These are phyloP conservation scores for Ilex asprella DNA, from an alignment of 257 asterid species.

Conservation along the genomic window DNA sequence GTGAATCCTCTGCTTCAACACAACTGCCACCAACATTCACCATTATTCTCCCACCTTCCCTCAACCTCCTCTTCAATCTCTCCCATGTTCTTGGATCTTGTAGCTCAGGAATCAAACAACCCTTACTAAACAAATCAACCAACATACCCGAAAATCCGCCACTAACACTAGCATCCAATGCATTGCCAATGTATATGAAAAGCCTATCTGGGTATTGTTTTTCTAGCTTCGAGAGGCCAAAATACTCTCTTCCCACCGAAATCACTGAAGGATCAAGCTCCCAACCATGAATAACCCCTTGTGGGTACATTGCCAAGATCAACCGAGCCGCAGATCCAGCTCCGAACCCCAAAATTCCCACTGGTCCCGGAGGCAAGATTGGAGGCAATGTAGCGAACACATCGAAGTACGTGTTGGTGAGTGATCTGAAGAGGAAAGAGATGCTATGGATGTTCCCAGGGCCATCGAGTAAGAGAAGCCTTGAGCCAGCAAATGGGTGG, in stretches of 20 bases:
- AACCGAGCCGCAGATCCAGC: constrained; percentile 74
- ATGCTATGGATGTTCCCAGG: constrained; percentile 99
- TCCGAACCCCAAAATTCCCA: constrained; percentile 83
- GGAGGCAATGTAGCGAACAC: constrained; percentile 85
- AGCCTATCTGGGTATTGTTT: constrained; percentile 43
- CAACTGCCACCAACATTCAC: constrained; percentile 93
- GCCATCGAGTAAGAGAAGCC: constrained; percentile 76
- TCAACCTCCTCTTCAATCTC: constrained; percentile 41
- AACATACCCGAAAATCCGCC: constrained; percentile 68
- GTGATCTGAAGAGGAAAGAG: constrained; percentile 50
- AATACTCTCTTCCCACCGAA: constrained; percentile 66
- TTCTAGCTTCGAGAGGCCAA: constrained; percentile 62
- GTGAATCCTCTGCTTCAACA: constrained; percentile 75
- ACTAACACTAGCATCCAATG: constrained; percentile 33
- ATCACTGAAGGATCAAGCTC: constrained; percentile 79
- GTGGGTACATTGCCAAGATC: constrained; percentile 55
- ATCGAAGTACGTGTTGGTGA: constrained; percentile 71
- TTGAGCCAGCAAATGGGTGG: constrained; percentile 80
- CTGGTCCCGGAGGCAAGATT: constrained; percentile 72
- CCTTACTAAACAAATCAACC: constrained; percentile 63
- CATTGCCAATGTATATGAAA: constrained; percentile 54
- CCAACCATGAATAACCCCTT: constrained; percentile 57
- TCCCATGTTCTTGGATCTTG: constrained; percentile 67
- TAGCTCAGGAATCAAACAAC: constrained; percentile 69
- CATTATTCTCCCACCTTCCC: constrained; percentile 74